A percentile compares a stretch with the other conserved stretches of the same genome.
Evolutionary conservation across 2,329 filamentous ascomycete genomes (phyloP).

Genomic region (Penicillium capsulatum): DNA sequence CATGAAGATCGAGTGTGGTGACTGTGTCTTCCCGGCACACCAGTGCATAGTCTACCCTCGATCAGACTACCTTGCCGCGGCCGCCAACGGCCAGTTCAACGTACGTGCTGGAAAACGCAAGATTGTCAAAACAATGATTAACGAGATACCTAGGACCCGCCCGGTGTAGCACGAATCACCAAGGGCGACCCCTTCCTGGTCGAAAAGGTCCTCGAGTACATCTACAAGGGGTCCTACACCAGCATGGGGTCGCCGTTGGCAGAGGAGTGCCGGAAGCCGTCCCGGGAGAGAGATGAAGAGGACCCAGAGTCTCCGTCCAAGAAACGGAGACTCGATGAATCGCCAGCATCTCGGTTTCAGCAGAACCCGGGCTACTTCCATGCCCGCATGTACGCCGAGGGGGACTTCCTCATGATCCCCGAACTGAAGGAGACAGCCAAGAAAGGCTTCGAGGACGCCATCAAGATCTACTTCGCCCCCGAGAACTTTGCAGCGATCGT

Average conservation of each 20-base stretch:
- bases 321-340: not conserved
- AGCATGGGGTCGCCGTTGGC: not conserved
- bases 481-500: too few species aligned
- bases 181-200: not conserved
- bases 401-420: slow-evolving; percentile 4
- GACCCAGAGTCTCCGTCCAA: not conserved
- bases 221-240: slow-evolving; percentile 3
- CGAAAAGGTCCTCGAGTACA: slow-evolving; percentile 1
- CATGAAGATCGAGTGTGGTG: slow-evolving; percentile 4
- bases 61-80: slow-evolving; percentile 5
- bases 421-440: slow-evolving; percentile 1
- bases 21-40: slow-evolving; percentile 1
- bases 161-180: not conserved
- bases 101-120: too few species aligned
- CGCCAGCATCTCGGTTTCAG: too few species aligned
- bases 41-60: slow-evolving; percentile 1
- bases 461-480: too few species aligned
- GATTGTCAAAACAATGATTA: too few species aligned
- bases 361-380: slow-evolving; percentile 3
- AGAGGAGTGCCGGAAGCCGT: too few species aligned
- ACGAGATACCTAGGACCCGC: not conserved
- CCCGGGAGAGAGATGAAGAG: too few species aligned
- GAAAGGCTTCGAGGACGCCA: not conserved
- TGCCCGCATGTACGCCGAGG: slow-evolving; percentile 1
- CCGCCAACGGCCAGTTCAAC: slow-evolving; percentile 2